Base-by-base conservation (phyloP, 805 yeast genomes). In the Geotrichum ghanense region DNA sequence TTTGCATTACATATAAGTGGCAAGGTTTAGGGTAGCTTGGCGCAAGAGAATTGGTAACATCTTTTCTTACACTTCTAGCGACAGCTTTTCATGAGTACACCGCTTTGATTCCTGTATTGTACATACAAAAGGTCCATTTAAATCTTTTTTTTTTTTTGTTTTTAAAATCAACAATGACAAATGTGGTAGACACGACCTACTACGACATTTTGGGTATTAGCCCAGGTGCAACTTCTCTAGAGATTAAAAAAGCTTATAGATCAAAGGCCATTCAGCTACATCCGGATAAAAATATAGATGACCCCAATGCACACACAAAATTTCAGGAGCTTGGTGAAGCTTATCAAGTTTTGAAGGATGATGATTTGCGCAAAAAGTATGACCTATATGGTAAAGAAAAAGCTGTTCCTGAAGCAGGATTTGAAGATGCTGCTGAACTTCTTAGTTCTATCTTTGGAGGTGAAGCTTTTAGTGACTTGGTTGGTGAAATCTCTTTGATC, bases 271-370 rank as follows among this genome's bases (percentile, higher is more conserved):
- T 90, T 64, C 72, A 71, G 48, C 83, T 85, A 44, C 98, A 90
- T 63, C 98, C 98, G 1, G 98, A 92, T 63, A 92, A 92, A 69
- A 87, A 90, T 59, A 95, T 95, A n/a, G 80, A 83, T 57, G 95
- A 92, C 61, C 94, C 92, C 37, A 75, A 76, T 10, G 98, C 98
- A 14, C 87, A 90, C 12, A 77, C 75, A 44, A 80, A 82, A 56
- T 92, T 92, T 65, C 96, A 92, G 65, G 84, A 57, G 51, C 68
- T 75, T 39, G 72, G 76, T 22, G 78, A 76, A 55, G 73, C 73
- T 1, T 68, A 68, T 52, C 73, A 68, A 53, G 85, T 92, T 0
- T 67, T 92, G 50, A 82, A 83, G 57, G 92, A 92, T 61, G 69
- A 75, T 0, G 75, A 73, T 6, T 65, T 83, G 45, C 75, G 97